Conservation (phyloP, 2,329 filamentous ascomycete species). For the Zymoseptoria pseudotritici region DNA sequence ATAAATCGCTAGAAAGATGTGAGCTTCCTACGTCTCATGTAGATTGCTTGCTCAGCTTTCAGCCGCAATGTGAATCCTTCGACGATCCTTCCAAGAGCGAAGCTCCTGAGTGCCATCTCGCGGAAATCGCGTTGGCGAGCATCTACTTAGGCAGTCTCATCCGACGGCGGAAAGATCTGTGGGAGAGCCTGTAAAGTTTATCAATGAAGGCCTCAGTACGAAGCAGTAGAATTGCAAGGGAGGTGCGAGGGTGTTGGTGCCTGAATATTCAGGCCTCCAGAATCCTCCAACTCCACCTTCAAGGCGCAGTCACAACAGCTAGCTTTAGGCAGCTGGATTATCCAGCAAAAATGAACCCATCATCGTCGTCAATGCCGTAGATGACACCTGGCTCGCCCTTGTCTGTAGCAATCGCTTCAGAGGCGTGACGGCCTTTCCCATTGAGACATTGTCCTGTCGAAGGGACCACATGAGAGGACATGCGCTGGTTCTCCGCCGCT, state of each 20-base stretch:
- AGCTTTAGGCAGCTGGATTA: background rate
- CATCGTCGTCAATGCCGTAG: background rate
- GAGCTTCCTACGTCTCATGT: background rate
- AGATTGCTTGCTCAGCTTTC: background rate
- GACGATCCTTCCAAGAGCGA: background rate
- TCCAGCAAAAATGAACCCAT: background rate
- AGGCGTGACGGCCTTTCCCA: background rate
- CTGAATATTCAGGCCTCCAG: background rate
- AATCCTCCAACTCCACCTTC: background rate
- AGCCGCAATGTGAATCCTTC: background rate
- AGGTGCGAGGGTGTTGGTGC: background rate
- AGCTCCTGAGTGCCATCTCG: too few relatives aligned
- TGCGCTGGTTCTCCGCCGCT: slow-evolving; percentile 22
- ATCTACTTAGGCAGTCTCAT: too few relatives aligned
- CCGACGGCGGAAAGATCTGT: too few relatives aligned
- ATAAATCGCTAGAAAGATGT: background rate
- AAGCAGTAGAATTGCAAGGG: too few relatives aligned
- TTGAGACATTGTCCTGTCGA: background rate
- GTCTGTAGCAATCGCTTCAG: background rate
- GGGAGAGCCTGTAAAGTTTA: too few relatives aligned
- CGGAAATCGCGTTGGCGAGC: too few relatives aligned
- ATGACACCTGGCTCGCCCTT: background rate
- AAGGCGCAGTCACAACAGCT: background rate
- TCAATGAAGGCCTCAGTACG: too few relatives aligned
- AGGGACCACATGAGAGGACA: slow-evolving; percentile 8